Conservation (phyloP, 257 asterid species). For the Nicotiana undulata region DNA sequence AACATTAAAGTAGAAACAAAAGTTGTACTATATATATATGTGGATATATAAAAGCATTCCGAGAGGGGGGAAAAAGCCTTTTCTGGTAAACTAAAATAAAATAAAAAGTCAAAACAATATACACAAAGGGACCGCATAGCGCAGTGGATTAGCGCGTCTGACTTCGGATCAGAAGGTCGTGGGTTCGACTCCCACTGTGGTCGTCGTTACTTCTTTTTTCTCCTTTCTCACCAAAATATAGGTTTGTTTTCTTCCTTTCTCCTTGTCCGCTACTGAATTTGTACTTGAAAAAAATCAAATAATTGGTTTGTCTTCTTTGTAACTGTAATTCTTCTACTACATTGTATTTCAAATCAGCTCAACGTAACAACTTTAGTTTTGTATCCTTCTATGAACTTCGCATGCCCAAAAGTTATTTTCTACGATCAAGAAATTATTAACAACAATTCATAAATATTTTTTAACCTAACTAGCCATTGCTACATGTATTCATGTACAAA, state of each 20-base stretch:
- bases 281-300: no score
- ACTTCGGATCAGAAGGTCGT: conserved; percentile 99
- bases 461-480: neutral
- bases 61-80: no score
- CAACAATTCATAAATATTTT: neutral
- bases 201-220: conserved; percentile 16
- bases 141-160: conserved; percentile 99
- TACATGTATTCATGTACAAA: neutral
- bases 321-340: no score
- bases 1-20: neutral
- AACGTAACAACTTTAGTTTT: no score
- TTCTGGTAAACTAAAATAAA: no score
- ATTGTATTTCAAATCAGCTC: neutral
- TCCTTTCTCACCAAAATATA: neutral
- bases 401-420: neutral
- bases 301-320: neutral
- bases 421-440: no score
- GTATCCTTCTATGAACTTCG: no score
- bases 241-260: no score
- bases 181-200: conserved; percentile 99
- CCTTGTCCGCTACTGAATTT: no score
- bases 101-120: no score
- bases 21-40: neutral
- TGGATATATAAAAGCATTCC: no score
- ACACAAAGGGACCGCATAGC: conserved; percentile 74